Evolutionary conservation across 2,329 filamentous ascomycete genomes (phyloP).

Genomic region (Kalaharituber pfeilii): DNA sequence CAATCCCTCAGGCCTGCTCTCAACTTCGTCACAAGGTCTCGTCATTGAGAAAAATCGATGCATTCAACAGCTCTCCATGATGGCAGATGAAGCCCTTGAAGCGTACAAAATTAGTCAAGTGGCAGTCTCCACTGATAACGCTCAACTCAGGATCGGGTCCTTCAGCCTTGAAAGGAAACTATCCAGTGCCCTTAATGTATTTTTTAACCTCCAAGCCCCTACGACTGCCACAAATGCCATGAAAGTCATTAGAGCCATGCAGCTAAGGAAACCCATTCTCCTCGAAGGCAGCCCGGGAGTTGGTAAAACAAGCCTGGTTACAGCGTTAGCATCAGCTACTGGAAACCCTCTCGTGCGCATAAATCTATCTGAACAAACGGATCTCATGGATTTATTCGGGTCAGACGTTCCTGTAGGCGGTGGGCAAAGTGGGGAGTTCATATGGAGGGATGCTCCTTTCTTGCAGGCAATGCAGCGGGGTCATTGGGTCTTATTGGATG

Average conservation of each 20-base stretch:
- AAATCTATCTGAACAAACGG: constrained; percentile 94
- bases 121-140: constrained; percentile 30
- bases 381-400: constrained; percentile 92
- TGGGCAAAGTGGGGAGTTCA: constrained; percentile 75
- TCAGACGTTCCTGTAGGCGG: constrained; percentile 92
- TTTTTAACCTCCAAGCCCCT: constrained; percentile 69
- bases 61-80: constrained; percentile 49
- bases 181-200: constrained; percentile 35
- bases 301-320: constrained; percentile 86
- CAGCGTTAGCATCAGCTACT: constrained; percentile 61
- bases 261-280: constrained; percentile 76
- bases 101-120: constrained; percentile 42
- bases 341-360: constrained; percentile 77
- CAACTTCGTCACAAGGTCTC: constrained; percentile 48
- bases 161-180: constrained; percentile 48
- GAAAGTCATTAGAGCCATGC: constrained; percentile 74
- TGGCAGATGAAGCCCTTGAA: constrained; percentile 47
- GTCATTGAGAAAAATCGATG: constrained; percentile 55
- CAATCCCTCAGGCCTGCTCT: constrained; percentile 75
- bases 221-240: constrained; percentile 83
- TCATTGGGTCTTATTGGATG: constrained; percentile 90
- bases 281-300: constrained; percentile 96
- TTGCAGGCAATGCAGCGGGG: constrained; percentile 91
- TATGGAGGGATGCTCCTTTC: constrained; percentile 91
- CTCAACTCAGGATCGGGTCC: constrained; percentile 48